phyloP scores from a whole-genome alignment of 1,284 basidiomycete species.

The Rhodotorula sp. region DNA sequence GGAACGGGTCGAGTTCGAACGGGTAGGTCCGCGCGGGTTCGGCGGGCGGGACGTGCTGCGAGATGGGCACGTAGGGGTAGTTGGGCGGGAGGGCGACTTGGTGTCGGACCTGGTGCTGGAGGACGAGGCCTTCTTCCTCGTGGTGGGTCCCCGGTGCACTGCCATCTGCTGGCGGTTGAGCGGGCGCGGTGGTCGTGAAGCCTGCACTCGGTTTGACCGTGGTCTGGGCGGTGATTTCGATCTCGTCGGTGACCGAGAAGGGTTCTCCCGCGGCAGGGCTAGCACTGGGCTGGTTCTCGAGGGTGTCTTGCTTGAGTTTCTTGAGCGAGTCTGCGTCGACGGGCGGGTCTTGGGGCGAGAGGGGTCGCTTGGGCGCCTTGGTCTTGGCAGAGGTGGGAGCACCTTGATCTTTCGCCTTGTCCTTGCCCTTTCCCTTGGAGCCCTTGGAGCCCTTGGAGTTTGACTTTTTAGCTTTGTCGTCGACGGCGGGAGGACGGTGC shows the following conservation, averaged over 20 bases:
- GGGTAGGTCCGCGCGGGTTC: conserved; percentile 92
- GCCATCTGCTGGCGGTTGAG: too few species aligned
- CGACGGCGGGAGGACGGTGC: neutral
- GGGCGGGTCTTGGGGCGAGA: conserved; percentile 11
- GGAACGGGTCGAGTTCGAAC: conserved; percentile 97
- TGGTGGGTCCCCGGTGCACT: neutral
- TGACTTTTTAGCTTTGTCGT: neutral
- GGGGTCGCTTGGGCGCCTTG: conserved; percentile 17
- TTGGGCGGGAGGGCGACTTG: conserved; percentile 93
- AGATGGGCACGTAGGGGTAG: conserved; percentile 88
- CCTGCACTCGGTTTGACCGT: conserved; percentile 26
- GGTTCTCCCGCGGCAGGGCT: conserved; percentile 7
- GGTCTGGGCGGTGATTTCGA: conserved; percentile 43
- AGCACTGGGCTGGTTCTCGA: neutral
- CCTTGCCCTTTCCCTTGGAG: neutral
- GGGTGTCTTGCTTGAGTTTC: conserved; percentile 23
- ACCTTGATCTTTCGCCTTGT: neutral
- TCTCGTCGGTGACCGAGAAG: conserved; percentile 41
- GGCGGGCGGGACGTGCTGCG: conserved; percentile 83
- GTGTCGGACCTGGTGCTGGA: conserved; percentile 79
- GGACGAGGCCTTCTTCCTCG: conserved; percentile 29
- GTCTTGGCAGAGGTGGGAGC: neutral
- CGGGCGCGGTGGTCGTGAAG: neutral
- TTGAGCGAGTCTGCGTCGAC: conserved; percentile 25
- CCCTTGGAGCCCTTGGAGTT: neutral